These are phyloP conservation scores for Rhododendron williamsianum DNA, from an alignment of 148 eudicot species.

Conservation along the genomic window DNA sequence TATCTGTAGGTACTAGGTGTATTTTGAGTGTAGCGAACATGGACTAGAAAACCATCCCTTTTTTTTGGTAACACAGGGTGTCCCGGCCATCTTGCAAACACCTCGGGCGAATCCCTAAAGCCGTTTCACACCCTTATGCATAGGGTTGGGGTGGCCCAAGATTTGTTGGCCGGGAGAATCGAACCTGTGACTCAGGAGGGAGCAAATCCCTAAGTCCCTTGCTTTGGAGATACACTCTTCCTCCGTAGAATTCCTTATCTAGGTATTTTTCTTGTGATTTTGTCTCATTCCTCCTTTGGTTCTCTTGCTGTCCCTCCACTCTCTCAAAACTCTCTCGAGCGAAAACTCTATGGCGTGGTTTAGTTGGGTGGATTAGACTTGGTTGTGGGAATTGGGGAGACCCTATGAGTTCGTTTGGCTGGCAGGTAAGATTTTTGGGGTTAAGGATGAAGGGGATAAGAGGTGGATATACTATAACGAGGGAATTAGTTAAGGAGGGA, in stretches of 20 bases:
- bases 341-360: not conserved
- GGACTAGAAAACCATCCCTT: not conserved
- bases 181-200: too few relatives aligned
- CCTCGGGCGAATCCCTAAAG: too few relatives aligned
- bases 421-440: not conserved
- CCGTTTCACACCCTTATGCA: too few relatives aligned
- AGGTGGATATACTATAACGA: not conserved
- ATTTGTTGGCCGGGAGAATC: too few relatives aligned
- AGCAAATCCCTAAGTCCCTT: too few relatives aligned
- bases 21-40: not conserved
- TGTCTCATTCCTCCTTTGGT: not conserved
- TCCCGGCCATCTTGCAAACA: too few relatives aligned
- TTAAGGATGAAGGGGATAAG: not conserved
- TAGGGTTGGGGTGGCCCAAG: too few relatives aligned
- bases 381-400: not conserved
- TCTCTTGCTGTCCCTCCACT: not conserved
- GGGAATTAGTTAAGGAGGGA: not conserved
- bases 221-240: not conserved
- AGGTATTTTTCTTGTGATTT: not conserved
- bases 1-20: not conserved
- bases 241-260: not conserved
- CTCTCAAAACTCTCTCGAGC: not conserved
- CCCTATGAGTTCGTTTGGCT: not conserved
- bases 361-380: not conserved
- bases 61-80: too few relatives aligned